Base-by-base conservation (phyloP, 1,284 basidiomycete genomes). In the Cryptococcus deneoformans region DNA sequence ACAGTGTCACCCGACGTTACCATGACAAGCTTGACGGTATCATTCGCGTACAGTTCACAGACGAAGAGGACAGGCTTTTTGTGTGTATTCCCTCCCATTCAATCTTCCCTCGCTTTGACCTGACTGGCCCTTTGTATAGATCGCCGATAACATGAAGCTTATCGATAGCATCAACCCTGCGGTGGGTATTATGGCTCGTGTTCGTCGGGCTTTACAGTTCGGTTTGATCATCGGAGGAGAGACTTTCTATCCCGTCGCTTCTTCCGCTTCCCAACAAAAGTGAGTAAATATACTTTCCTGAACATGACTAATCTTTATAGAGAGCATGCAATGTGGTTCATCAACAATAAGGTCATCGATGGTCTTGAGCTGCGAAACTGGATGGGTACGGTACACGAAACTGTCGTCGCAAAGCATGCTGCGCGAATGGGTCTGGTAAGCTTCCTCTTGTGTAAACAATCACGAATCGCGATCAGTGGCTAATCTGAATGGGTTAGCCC, bases 281-380 rank as follows among this genome's bases (percentile, higher is more conserved):
- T 73, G 44, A 46, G 69, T 54, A 29, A 5, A 29, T 29, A 29
- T 29, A 4, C 29, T 29, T 3, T 29, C 29, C 24, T 0, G 2
- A 45, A 6, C 53, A 45, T 44, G 24, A 9, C 29, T 14, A n/a
- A 3, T n/a, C 24, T 20, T 61, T 68, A 54, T 68, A 73, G 77
- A 50, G 75, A 79, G 14, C 75, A 76, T 56, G 67, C 73, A 0
- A 71, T 73, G 24, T 79, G 77, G 77, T 79, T 76, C 57, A 67
- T 78, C 58, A 61, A 72, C 46, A 61, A 65, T 16, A 47, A 56
- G 5, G 58, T 57, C 6, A 75, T 77, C 43, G 70, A 72, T 47
- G 61, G 61, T 9, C n/a, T 68, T 2, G 63, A 54, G 5, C 56
- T 78, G 7, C 60, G 64, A 1, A 46, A 43, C n/a, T 71, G 74